Percentiles rank a stretch among this genome's conserved stretches.
These are phyloP conservation scores for Ramaria sp. DNA, from an alignment of 768 basidiomycete species.

Conservation along the genomic window DNA sequence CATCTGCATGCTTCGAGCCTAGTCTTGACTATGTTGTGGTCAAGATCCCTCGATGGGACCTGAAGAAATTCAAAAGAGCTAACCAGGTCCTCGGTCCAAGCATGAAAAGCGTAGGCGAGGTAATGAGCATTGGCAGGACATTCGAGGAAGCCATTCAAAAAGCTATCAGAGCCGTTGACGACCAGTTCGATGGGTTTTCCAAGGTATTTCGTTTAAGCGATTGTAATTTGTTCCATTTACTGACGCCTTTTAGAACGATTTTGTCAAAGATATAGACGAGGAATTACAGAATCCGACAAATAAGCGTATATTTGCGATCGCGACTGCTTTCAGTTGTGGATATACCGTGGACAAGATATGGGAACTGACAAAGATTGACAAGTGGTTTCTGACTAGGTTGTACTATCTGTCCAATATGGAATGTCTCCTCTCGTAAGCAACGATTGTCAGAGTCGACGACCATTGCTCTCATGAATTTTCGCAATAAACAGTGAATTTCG, in stretches of 20 bases:
- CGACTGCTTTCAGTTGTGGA: conserved; percentile 83
- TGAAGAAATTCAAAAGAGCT: conserved; percentile 95
- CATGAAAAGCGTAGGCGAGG: conserved; percentile 99
- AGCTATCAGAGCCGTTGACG: conserved; percentile 94
- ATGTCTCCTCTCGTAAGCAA: conserved; percentile 52
- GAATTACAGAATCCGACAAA: conserved; percentile 93
- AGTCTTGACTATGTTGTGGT: conserved; percentile 95
- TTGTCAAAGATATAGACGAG: conserved; percentile 83
- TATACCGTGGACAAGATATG: conserved; percentile 94
- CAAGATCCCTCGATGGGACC: conserved; percentile 98
- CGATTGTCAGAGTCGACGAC: neutral
- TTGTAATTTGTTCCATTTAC: neutral
- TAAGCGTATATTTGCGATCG: conserved; percentile 94
- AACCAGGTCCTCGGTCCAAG: conserved; percentile 83
- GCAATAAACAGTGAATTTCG: conserved; percentile 45
- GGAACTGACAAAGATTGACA: conserved; percentile 97
- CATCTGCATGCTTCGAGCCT: conserved; percentile 96
- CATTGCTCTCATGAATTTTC: too few relatives aligned
- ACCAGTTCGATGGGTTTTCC: conserved; percentile 86
- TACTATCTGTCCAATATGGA: conserved; percentile 79
- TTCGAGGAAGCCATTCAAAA: conserved; percentile 99
- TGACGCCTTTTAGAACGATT: conserved; percentile 51
- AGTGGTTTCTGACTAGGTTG: conserved; percentile 93
- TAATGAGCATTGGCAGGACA: conserved; percentile 97
- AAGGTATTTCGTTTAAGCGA: conserved; percentile 44